These are phyloP conservation scores for Chrysanthemum makinoi DNA, from an alignment of 129 eudicot species.

Conservation along the genomic window DNA sequence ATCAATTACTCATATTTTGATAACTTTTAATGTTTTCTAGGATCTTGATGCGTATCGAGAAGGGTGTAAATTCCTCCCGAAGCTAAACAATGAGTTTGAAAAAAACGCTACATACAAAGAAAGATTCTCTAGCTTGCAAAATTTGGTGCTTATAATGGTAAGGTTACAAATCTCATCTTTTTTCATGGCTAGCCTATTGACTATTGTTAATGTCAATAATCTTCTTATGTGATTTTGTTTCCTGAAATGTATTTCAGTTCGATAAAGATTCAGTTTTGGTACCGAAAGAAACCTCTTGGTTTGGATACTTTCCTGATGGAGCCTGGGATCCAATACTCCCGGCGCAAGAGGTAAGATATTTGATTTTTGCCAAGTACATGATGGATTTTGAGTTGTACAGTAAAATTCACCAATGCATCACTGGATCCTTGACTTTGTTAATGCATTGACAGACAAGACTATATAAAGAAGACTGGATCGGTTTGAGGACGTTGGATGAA, in stretches of 20 bases:
- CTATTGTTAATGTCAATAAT: background rate
- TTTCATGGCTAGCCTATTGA: background rate
- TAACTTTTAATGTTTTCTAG: conserved; percentile 29
- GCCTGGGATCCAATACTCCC: conserved; percentile 59
- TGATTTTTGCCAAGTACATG: background rate
- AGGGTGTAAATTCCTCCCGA: conserved; percentile 74
- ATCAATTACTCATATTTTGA: background rate
- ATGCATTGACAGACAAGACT: conserved; percentile 56
- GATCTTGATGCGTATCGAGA: conserved; percentile 50
- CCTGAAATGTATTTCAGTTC: conserved; percentile 39
- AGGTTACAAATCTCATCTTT: conserved; percentile 15
- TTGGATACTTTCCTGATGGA: conserved; percentile 74
- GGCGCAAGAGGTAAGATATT: conserved; percentile 57
- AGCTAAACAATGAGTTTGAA: conserved; percentile 62
- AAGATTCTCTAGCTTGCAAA: conserved; percentile 72
- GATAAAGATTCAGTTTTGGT: conserved; percentile 64
- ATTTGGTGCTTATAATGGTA: conserved; percentile 86
- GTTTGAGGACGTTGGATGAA: conserved; percentile 68
- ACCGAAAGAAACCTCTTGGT: conserved; percentile 81
- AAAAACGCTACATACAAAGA: conserved; percentile 64
- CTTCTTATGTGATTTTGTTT: background rate
- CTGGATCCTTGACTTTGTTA: background rate
- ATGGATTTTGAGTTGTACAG: conserved; percentile 10
- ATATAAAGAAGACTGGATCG: conserved; percentile 88
- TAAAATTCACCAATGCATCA: conserved; percentile 12